Conservation (phyloP, 1,139 yeast genomes). For the Yamadazyma buinensis region DNA sequence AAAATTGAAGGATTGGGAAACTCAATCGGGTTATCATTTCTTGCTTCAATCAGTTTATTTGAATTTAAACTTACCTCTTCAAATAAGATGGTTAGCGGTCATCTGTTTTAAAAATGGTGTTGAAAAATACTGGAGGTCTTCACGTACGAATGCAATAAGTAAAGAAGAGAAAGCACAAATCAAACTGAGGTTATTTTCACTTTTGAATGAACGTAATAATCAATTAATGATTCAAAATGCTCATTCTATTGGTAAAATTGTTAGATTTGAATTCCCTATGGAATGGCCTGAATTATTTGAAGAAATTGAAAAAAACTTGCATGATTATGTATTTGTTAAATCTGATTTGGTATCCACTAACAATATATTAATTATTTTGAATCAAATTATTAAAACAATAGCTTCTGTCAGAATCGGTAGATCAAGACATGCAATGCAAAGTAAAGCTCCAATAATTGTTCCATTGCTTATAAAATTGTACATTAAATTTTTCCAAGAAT, state of each 20-base stretch:
- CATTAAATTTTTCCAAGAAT: constrained; percentile 52
- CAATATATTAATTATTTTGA: constrained; percentile 62
- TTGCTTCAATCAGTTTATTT: constrained; percentile 60
- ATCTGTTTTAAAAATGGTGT: constrained; percentile 87
- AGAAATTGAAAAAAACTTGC: constrained; percentile 39
- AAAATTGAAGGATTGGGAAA: constrained; percentile 67
- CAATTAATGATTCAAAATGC: constrained; percentile 81
- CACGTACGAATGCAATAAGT: constrained; percentile 53
- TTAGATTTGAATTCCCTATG: constrained; percentile 78
- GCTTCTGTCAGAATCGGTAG: constrained; percentile 80
- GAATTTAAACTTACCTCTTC: constrained; percentile 54
- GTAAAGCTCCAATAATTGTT: constrained; percentile 60
- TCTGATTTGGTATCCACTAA: constrained; percentile 52
- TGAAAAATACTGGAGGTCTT: constrained; percentile 77
- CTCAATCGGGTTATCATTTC: constrained; percentile 55
- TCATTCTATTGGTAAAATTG: constrained; percentile 71
- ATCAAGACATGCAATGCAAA: constrained; percentile 74
- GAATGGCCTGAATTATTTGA: constrained; percentile 85
- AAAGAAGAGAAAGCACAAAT: constrained; percentile 70
- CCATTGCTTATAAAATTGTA: constrained; percentile 61
- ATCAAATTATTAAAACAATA: constrained; percentile 72
- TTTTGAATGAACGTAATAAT: constrained; percentile 65
- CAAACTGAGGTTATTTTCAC: constrained; percentile 52
- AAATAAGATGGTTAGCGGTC: constrained; percentile 79
- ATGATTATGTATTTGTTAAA: constrained; percentile 43